Evolutionary conservation across 2,329 filamentous ascomycete species (phyloP).

Genomic region (Ascochyta viciae-villosae): DNA sequence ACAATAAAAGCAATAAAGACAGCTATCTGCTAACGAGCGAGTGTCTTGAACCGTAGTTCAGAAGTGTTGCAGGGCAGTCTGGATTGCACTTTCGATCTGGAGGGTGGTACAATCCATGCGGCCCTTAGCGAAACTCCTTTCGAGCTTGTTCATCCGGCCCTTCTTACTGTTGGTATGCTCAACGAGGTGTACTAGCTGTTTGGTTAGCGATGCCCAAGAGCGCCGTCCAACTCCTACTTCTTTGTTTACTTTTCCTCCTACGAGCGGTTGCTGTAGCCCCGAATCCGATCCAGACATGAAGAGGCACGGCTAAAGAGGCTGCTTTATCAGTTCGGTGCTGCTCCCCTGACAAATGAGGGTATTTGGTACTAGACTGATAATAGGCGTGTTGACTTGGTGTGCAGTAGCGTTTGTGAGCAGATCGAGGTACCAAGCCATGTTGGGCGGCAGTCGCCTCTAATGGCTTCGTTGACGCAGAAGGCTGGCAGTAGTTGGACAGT

Average conservation of each 20-base stretch:
- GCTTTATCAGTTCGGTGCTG: neutral
- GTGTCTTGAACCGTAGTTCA: constrained; percentile 1
- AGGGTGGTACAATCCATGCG: constrained; percentile 13
- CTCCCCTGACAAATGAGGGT: neutral
- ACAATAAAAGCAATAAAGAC: neutral
- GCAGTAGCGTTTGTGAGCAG: neutral
- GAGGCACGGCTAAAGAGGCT: neutral
- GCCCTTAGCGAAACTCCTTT: constrained; percentile 5
- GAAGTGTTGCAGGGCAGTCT: constrained; percentile 5
- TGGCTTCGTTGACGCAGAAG: neutral
- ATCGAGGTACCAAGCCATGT: neutral
- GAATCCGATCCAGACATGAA: neutral
- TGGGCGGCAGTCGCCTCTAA: neutral
- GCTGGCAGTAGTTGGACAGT: neutral
- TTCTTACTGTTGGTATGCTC: constrained; percentile 5
- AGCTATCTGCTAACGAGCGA: neutral
- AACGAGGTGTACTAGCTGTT: neutral
- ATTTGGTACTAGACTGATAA: neutral
- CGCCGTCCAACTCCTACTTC: neutral
- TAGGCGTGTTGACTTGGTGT: neutral
- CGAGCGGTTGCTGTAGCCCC: neutral
- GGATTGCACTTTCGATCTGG: constrained; percentile 14
- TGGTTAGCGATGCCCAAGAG: neutral
- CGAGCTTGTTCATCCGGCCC: constrained; percentile 5
- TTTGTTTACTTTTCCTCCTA: constrained; percentile 2